Base-by-base conservation (phyloP, 2,329 filamentous ascomycete genomes). In the Sclerotinia subarctica region DNA sequence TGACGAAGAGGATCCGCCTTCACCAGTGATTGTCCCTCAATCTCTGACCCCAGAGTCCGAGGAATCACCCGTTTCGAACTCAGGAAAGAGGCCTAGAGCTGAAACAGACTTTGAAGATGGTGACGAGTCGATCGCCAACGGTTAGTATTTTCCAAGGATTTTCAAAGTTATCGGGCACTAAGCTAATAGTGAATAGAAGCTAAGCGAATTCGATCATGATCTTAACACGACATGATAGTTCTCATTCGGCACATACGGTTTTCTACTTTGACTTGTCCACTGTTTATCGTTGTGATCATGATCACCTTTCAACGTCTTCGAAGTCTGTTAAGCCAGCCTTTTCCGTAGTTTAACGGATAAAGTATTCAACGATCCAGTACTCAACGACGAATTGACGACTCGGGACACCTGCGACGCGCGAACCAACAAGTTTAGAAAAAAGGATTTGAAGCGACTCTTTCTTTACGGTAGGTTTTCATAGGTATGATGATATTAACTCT, bases 171-270 rank as follows among this genome's bases (percentile, higher is more conserved):
- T 52, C 42, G 35, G 4, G 21, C n/a, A 51, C 19, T 60, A 32
- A 63, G 52, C 73, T 77, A 70, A 76, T 56, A 46, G 8, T 38
- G 17, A 59, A n/a, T 53, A 78, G 77, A 76, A 72, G 70, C 72
- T 56, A 78, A 78, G 70, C 76, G 77, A 64, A 69, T 70, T 57
- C 71, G 74, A 64, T 74, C 76, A 67, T 78, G 67, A 63, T 38
- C 35, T 38, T 17, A 63, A 51, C 46, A 63, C n/a, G 46, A 19
- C n/a, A 38, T 63, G n/a, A 19, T 26, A 21, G 17, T 51, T 51
- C 17, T 63, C 5, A 38, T 26, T 51, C 51, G 46, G 17, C 46
- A n/a, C 46, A 42, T 21, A 26, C 26, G 32, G 15, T 49, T 38
- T 62, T 51, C 26, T 32, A 24, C 8, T 75, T 56, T 38, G 46